phyloP scores from a whole-genome alignment of 441 rosid genomes.

The Erodium chrysanthum region DNA sequence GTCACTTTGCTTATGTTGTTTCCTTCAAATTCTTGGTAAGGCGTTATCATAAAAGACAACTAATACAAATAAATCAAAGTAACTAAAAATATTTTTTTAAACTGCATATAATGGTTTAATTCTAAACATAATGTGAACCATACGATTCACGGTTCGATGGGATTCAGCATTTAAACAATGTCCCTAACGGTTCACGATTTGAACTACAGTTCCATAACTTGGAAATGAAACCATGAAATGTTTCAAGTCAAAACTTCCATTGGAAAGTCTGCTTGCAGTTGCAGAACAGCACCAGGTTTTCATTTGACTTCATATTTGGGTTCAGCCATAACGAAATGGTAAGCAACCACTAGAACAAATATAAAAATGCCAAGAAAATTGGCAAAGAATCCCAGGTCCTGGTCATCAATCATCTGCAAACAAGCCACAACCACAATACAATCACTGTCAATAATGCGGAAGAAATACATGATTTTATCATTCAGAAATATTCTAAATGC shows the following conservation, averaged over 20 bases:
- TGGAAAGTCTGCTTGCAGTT: background rate
- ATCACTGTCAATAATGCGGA: background rate
- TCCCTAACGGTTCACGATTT: too few relatives aligned
- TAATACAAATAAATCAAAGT: too few relatives aligned
- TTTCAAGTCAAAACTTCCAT: background rate
- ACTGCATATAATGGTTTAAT: too few relatives aligned
- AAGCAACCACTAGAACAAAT: constrained; percentile 60
- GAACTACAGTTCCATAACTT: background rate
- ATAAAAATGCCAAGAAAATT: constrained; percentile 76
- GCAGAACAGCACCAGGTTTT: background rate
- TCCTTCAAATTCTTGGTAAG: too few relatives aligned
- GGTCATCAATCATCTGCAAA: constrained; percentile 75
- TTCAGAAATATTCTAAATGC: too few relatives aligned
- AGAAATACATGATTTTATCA: background rate
- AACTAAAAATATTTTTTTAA: too few relatives aligned
- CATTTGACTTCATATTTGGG: constrained; percentile 52
- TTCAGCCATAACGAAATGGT: constrained; percentile 75
- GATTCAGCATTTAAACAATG: too few relatives aligned
- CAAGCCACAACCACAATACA: background rate
- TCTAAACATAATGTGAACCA: too few relatives aligned
- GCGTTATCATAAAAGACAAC: too few relatives aligned
- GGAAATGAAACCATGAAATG: background rate
- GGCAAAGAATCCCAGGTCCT: constrained; percentile 59
- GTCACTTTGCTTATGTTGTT: too few relatives aligned
- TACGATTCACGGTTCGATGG: too few relatives aligned